Evolutionary conservation across 129 eudicot genomes (phyloP).

Genomic region (Artemisia tridentata): DNA sequence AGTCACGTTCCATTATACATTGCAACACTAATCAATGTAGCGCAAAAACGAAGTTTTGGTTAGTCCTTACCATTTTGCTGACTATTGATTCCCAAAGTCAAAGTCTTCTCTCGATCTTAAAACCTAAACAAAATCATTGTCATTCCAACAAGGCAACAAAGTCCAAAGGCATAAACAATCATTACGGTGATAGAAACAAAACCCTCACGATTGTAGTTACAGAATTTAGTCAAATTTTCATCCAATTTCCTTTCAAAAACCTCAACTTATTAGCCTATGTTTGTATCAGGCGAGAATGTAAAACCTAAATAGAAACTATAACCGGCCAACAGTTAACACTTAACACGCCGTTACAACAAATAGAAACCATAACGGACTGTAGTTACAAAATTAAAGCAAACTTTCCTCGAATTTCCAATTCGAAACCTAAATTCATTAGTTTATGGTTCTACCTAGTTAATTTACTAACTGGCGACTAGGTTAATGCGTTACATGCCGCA

Average conservation of each 20-base stretch:
- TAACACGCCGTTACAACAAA: too few relatives aligned
- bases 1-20: slow-evolving; percentile 25
- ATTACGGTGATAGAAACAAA: slow-evolving; percentile 11
- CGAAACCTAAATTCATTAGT: neutral
- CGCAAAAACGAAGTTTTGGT: neutral
- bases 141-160: slow-evolving; percentile 16
- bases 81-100: slow-evolving; percentile 19
- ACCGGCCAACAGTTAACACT: too few relatives aligned
- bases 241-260: slow-evolving; percentile 5
- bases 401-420: neutral
- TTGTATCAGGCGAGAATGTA: neutral
- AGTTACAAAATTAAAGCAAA: neutral
- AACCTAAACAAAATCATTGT: slow-evolving; percentile 15
- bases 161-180: slow-evolving; percentile 1
- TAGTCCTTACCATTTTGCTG: slow-evolving; percentile 39
- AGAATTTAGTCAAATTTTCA: neutral
- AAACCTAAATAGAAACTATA: too few relatives aligned
- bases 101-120: slow-evolving; percentile 16
- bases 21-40: neutral
- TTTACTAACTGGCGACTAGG: too few relatives aligned
- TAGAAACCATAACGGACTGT: neutral
- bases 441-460: neutral
- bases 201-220: neutral
- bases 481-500: too few relatives aligned
- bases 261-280: slow-evolving; percentile 7